Percentiles rank a stretch among this genome's conserved stretches.
Evolutionary conservation across 768 basidiomycete species (phyloP).

Genomic region (Suillus clintonianus): DNA sequence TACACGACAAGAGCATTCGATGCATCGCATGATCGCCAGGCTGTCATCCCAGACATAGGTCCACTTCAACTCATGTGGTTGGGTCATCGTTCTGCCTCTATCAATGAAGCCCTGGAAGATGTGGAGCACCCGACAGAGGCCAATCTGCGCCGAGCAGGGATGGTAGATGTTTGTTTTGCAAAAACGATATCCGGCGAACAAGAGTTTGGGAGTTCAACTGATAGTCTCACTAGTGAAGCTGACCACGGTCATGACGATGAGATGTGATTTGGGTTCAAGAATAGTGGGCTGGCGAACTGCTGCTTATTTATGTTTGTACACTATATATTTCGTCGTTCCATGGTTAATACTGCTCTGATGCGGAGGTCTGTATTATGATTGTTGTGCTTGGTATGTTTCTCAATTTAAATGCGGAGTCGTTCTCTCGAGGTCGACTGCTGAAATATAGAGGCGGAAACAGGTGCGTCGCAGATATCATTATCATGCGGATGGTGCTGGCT

Average conservation of each 20-base stretch:
- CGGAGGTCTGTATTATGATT: background rate
- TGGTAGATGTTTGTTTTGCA: conserved; percentile 1
- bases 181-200: background rate
- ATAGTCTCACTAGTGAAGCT: background rate
- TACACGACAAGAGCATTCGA: background rate
- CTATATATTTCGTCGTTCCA: background rate
- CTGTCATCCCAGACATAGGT: background rate
- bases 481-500: background rate
- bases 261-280: background rate
- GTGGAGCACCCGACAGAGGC: conserved; percentile 4
- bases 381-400: background rate
- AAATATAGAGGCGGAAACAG: background rate
- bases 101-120: background rate
- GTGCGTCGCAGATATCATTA: background rate
- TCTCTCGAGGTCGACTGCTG: background rate
- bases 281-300: background rate
- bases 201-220: background rate
- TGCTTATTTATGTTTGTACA: background rate
- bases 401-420: background rate
- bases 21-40: background rate
- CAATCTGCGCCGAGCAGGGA: conserved; percentile 2
- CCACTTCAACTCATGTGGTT: conserved; percentile 10
- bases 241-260: background rate
- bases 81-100: background rate
- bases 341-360: background rate